Evolutionary conservation across 129 eudicot species (phyloP), one percentile per base, ranked within the genome.

Genomic region (Helichrysum umbraculigerum): DNA sequence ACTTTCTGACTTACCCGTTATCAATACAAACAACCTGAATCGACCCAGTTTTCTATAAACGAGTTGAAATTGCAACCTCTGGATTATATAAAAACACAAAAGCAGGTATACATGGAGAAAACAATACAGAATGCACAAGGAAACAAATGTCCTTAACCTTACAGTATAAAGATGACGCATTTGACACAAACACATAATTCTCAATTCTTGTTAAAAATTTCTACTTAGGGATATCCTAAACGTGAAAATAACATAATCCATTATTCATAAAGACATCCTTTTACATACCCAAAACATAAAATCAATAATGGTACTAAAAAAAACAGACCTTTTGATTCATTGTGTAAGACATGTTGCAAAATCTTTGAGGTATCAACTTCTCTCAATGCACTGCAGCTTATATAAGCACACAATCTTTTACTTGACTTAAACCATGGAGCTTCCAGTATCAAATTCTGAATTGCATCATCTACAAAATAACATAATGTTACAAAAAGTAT

Each of bases 381-480:
- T 79, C 98, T 81, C 44, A 92, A 79, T 58, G 96, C 82, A 77
- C 84, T 81, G 57, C 96, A 92, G 70, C 94, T 90, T 66, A 92
- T 95, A 74, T 95, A 95, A 50, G 99, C 99, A 85, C 99, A 91
- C 80, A 95, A 78, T 66, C 99, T 77, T 79, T 79, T 83, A 76
- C 88, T 81, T 41, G 96, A 86, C 84, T 89, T 95, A 81, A 87
- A 95, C 97, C 99, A 95, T 61, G 99, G 97, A 81, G 97, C 96
- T 79, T 91, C 96, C 88, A 95, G 63, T 52, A 95, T 83, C 21
- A 82, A 57, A 17, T 70, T 88, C 78, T 95, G 97, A 44, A 95
- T 95, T 14, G 88, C 88, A 47, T 83, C 86, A 73, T 91, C 99
- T 95, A 85, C 17, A 76, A 28, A 59, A 7, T 62, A 58, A 30